Evolutionary conservation across 108 stramenopile genomes (phyloP), one percentile per base, ranked within the genome.

Genomic region (Nitzschia sp.): DNA sequence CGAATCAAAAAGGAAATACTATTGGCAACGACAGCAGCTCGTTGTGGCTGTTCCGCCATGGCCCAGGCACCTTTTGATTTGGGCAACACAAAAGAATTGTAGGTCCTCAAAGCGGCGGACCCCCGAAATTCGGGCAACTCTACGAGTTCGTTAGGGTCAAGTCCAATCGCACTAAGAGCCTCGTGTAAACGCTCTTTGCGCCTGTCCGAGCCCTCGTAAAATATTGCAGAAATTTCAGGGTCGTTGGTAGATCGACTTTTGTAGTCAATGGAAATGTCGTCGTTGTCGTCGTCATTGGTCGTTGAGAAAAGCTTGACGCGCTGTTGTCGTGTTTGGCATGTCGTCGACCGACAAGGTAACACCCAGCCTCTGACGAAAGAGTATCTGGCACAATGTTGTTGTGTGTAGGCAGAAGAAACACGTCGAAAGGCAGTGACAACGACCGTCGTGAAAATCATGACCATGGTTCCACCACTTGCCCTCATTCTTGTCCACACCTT

Each of bases 201-300:
- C 30, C 46, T 46, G n/a, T 79, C 62, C n/a, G 73, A 59, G 32
- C 80, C 80, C 21, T 59, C 36, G 32, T 69, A 68, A 59, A 73
- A 72, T 48, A 48, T 80, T 23, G 83, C 73, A 42, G 87, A 85
- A 64, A 82, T 83, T 24, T 77, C 48, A 1, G 89, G 87, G 48
- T 60, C 76, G 32, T 70, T 51, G 8, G 76, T 67, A 36, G 71
- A 71, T 51, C 65, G 27, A 34, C 66, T 77, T 28, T 34, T 33
- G 27, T 76, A 66, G 11, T 42, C 38, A 13, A 13, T 42, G 38
- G 9, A 13, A 9, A 9, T 42, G 6, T 6, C 9, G 13, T 42
- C 38, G 13, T 42, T 42, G n/a, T 42, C 38, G 38, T 42, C 38
- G 38, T 42, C 38, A 8, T 42, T 42, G 38, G 11, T 8, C 8